A percentile compares a stretch with the other conserved stretches of the same genome.
Evolutionary conservation across 768 basidiomycete genomes (phyloP).

Genomic region (Lepiota venenata): DNA sequence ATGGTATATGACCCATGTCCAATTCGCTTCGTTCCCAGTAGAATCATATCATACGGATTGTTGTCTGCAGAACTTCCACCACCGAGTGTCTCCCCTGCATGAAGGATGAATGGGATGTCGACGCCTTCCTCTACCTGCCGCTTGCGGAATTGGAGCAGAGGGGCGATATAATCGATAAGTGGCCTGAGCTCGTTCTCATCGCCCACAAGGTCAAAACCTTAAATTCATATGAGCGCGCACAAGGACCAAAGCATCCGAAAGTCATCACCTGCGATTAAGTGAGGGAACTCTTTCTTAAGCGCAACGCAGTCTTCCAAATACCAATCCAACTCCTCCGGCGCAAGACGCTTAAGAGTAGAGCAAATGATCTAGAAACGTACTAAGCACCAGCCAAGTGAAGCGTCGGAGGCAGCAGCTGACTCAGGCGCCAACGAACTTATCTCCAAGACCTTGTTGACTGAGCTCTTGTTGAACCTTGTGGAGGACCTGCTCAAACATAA

Average conservation of each 20-base stretch:
- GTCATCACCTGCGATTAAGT: constrained; percentile 69
- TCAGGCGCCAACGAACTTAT: constrained; percentile 65
- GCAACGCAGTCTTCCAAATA: constrained; percentile 73
- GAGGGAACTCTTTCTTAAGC: constrained; percentile 71
- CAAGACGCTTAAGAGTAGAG: constrained; percentile 53
- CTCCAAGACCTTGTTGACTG: constrained; percentile 45
- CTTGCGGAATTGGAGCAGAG: constrained; percentile 55
- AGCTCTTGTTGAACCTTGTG: constrained; percentile 52
- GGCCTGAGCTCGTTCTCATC: constrained; percentile 61
- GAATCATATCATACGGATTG: constrained; percentile 77
- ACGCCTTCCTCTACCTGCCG: constrained; percentile 55
- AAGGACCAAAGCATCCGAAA: too few species aligned
- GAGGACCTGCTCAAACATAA: constrained; percentile 48
- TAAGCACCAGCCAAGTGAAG: background rate
- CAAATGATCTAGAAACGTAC: constrained; percentile 81
- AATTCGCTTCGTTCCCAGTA: constrained; percentile 76
- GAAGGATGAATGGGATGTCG: constrained; percentile 74
- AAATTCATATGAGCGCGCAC: too few species aligned
- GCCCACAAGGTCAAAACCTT: constrained; percentile 82
- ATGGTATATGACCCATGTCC: constrained; percentile 63
- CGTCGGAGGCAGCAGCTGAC: constrained; percentile 32
- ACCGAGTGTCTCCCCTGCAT: constrained; percentile 78
- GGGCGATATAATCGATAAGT: constrained; percentile 58
- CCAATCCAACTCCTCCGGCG: constrained; percentile 55
- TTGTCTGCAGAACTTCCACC: constrained; percentile 69